Conservation (phyloP, 1,284 basidiomycete species). For the Ceraceosorus guamensis region DNA sequence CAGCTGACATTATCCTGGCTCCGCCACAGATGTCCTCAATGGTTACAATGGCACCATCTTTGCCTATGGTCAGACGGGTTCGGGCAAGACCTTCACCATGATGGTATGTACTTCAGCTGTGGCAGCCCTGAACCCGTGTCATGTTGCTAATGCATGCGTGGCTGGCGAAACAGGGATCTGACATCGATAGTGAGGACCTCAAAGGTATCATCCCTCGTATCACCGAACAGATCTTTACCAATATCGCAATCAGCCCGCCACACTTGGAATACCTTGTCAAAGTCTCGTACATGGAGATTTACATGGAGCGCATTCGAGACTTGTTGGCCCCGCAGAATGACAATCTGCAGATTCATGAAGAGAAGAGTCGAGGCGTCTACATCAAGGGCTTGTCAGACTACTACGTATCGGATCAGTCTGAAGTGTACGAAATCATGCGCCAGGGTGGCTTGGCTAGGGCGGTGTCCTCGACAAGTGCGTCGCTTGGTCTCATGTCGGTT, state of each 20-base stretch:
- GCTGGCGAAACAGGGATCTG: slow-evolving; percentile 64
- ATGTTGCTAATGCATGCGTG: background rate
- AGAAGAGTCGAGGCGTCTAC: slow-evolving; percentile 94
- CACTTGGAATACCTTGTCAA: slow-evolving; percentile 98
- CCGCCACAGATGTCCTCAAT: slow-evolving; percentile 76
- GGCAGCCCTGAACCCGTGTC: background rate
- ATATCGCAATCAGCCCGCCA: slow-evolving; percentile 88
- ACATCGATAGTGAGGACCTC: slow-evolving; percentile 69
- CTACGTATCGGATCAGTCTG: slow-evolving; percentile 70
- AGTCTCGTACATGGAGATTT: slow-evolving; percentile 99
- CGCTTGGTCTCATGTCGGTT: background rate
- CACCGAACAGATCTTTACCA: slow-evolving; percentile 97
- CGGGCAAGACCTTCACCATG: slow-evolving; percentile 54
- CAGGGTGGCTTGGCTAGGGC: slow-evolving; percentile 85
- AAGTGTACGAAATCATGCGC: slow-evolving; percentile 98
- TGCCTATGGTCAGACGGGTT: slow-evolving; percentile 92
- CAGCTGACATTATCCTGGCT: slow-evolving; percentile 2
- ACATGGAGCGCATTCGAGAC: slow-evolving; percentile 93
- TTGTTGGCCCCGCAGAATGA: slow-evolving; percentile 94
- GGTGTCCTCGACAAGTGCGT: slow-evolving; percentile 72
- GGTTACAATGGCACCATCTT: slow-evolving; percentile 88
- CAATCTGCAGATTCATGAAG: slow-evolving; percentile 96
- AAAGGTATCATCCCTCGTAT: slow-evolving; percentile 98
- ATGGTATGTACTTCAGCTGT: slow-evolving; percentile 18
- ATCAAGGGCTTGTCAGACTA: slow-evolving; percentile 97